Conservation (phyloP, 768 basidiomycete genomes). For the Coprinellus aureogranulatus region DNA sequence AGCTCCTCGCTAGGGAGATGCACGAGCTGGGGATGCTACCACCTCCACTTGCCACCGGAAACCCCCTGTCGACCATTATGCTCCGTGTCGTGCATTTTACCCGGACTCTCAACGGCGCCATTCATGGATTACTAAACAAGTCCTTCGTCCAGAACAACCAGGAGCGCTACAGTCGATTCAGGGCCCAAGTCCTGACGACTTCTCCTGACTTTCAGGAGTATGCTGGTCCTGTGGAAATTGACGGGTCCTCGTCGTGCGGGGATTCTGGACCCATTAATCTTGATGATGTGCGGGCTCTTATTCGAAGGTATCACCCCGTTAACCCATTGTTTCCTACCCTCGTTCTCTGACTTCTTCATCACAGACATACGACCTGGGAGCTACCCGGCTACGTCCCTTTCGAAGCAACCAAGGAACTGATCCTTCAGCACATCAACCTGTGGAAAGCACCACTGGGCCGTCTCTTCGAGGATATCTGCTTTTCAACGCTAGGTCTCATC, state of each 20-base stretch:
- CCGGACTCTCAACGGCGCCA: conserved; percentile 17
- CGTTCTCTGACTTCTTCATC: too few relatives aligned
- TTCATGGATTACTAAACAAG: conserved; percentile 8
- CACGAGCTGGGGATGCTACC: conserved; percentile 41
- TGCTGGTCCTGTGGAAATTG: too few relatives aligned
- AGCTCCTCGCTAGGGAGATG: conserved; percentile 34
- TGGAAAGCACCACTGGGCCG: conserved; percentile 10
- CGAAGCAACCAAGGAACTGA: conserved; percentile 12
- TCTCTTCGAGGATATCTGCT: conserved; percentile 8
- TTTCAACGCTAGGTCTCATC: conserved; percentile 1
- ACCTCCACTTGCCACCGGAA: conserved; percentile 33
- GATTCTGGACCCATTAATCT: conserved; percentile 6
- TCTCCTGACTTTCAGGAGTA: conserved; percentile 5
- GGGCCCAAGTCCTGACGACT: conserved; percentile 1
- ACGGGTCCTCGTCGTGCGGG: too few relatives aligned
- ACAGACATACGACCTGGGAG: conserved; percentile 13
- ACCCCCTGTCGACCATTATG: conserved; percentile 48
- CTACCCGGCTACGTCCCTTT: conserved; percentile 12
- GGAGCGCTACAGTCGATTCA: conserved; percentile 1
- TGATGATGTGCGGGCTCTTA: not conserved
- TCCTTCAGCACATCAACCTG: conserved; percentile 8
- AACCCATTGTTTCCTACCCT: too few relatives aligned
- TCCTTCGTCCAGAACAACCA: conserved; percentile 7
- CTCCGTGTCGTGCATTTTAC: conserved; percentile 45
- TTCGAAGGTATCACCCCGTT: too few relatives aligned